phyloP scores from a whole-genome alignment of 805 yeast genomes.

The Zygotorulaspora sp. region DNA sequence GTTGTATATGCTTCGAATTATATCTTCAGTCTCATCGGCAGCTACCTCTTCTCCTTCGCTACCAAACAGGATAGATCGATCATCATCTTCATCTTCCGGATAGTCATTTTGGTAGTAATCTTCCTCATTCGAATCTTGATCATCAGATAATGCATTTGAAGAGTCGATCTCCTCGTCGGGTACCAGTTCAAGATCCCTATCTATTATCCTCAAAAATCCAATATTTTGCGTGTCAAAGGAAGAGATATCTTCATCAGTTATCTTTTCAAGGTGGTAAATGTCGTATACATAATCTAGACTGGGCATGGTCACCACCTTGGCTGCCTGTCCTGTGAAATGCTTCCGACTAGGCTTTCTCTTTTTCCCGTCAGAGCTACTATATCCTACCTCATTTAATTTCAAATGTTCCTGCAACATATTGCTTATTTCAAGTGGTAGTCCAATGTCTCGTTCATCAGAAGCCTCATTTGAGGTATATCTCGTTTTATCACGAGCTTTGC shows the following conservation, averaged over 20 bases:
- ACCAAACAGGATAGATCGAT: conserved; percentile 36
- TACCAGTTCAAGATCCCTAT: conserved; percentile 35
- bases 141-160: conserved; percentile 52
- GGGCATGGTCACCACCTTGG: conserved; percentile 20
- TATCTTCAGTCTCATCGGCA: conserved; percentile 27
- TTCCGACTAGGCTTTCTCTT: conserved; percentile 28
- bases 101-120: conserved; percentile 88
- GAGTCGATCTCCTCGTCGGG: conserved; percentile 38
- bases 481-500: not conserved
- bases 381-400: conserved; percentile 29
- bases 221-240: conserved; percentile 30
- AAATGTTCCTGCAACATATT: conserved; percentile 69
- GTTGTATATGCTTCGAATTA: not conserved
- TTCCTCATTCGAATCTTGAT: conserved; percentile 87
- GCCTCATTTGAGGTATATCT: conserved; percentile 7
- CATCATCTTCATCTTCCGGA: conserved; percentile 88
- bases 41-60: conserved; percentile 38
- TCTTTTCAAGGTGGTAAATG: conserved; percentile 67
- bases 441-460: conserved; percentile 20
- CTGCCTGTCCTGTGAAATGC: conserved; percentile 14
- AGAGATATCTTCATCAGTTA: conserved; percentile 49
- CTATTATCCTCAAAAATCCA: conserved; percentile 42
- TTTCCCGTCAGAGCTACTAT: conserved; percentile 6
- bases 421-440: conserved; percentile 58
- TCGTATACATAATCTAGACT: conserved; percentile 83